Evolutionary conservation across 768 basidiomycete species (phyloP).

Genomic region (Rhodotorula graminis): DNA sequence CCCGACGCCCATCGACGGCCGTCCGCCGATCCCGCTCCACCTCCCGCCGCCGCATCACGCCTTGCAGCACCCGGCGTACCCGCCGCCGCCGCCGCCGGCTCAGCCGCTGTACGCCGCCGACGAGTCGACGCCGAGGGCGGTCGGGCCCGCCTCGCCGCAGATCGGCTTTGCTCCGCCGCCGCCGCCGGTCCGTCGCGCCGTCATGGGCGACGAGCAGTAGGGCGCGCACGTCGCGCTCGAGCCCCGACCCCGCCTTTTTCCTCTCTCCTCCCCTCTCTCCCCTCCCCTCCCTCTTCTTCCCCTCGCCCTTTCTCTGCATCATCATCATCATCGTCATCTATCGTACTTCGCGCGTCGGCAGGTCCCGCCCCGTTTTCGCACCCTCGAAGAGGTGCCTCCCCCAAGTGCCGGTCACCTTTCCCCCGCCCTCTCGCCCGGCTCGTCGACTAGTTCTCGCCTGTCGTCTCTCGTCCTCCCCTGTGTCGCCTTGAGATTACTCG

Average conservation of each 20-base stretch:
- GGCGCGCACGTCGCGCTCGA: neutral
- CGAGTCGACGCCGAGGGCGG: no score
- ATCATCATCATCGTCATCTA: neutral
- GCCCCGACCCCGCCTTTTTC: no score
- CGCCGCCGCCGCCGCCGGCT: neutral
- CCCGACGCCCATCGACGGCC: neutral
- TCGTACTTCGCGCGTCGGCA: no score
- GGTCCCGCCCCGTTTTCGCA: no score
- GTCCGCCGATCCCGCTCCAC: neutral
- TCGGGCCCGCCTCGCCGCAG: neutral
- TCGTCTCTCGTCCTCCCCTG: no score
- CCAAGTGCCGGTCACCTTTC: no score
- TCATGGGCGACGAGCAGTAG: neutral
- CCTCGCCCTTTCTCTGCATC: neutral
- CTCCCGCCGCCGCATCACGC: neutral
- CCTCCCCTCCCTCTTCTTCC: neutral
- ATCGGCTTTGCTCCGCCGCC: neutral
- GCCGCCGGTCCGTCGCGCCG: neutral
- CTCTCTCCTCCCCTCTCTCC: neutral
- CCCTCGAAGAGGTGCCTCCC: no score
- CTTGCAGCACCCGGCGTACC: neutral
- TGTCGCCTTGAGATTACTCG: no score
- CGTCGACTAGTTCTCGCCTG: no score
- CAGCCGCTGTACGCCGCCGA: neutral
- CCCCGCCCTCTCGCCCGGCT: no score